These are phyloP conservation scores for Pseudomicrostroma phylloplanum DNA, from an alignment of 1,284 basidiomycete species.

Conservation along the genomic window DNA sequence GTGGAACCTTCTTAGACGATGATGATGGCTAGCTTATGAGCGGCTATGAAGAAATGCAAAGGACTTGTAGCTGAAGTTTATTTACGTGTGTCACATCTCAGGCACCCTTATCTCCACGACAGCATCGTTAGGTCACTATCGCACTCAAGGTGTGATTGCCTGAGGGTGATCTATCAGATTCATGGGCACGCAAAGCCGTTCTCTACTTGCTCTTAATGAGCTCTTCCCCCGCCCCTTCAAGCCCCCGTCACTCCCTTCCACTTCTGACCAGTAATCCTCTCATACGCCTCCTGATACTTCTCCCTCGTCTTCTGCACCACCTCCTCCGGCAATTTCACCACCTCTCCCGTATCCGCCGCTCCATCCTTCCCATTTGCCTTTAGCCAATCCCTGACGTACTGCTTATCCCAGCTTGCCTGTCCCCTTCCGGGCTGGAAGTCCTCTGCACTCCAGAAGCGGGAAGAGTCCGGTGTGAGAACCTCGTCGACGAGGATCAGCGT, in stretches of 20 bases:
- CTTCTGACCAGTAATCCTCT: conserved; percentile 37
- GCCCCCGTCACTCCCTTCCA: conserved; percentile 12
- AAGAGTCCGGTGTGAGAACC: conserved; percentile 91
- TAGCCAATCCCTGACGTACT: conserved; percentile 83
- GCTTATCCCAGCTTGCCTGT: conserved; percentile 93
- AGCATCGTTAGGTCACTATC: too few species aligned
- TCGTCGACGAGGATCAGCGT: conserved; percentile 88
- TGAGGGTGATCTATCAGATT: too few species aligned
- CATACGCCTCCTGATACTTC: conserved; percentile 45
- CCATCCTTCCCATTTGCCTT: conserved; percentile 37
- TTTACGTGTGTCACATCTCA: too few species aligned
- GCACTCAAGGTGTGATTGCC: too few species aligned
- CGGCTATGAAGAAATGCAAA: too few species aligned
- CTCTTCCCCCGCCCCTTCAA: too few species aligned
- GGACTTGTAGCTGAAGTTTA: too few species aligned
- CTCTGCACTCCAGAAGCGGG: conserved; percentile 83
- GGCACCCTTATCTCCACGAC: too few species aligned
- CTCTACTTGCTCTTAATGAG: too few species aligned
- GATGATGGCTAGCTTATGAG: too few species aligned
- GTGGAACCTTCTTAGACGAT: too few species aligned
- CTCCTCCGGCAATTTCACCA: conserved; percentile 39
- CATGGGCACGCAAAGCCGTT: too few species aligned
- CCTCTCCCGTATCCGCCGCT: conserved; percentile 34
- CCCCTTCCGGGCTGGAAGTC: conserved; percentile 68
- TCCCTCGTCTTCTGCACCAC: conserved; percentile 40